Evolutionary conservation across 192 early-diverging fungal species (phyloP).

Genomic region (Chytriomyces sp.): DNA sequence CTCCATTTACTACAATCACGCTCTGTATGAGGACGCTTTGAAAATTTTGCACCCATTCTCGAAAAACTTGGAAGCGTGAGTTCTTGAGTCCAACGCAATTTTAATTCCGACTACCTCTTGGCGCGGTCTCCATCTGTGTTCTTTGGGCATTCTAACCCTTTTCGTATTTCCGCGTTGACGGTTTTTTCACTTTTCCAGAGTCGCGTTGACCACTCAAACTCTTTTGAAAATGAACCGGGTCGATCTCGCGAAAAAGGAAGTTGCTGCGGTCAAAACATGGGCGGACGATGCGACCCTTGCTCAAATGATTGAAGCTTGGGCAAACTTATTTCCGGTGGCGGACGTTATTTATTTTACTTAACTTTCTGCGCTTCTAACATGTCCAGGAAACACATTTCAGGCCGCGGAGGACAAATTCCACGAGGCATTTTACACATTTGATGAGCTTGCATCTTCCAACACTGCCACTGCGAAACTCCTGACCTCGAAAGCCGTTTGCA

Average conservation of each 20-base stretch:
- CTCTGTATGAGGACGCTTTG: constrained; percentile 74
- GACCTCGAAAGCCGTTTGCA: constrained; percentile 79
- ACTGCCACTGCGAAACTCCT: constrained; percentile 75
- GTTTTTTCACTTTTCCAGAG: constrained; percentile 53
- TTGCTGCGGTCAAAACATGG: constrained; percentile 81
- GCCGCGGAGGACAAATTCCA: constrained; percentile 79
- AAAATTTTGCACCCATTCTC: constrained; percentile 66
- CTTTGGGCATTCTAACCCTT: not conserved
- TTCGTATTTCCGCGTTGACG: not conserved
- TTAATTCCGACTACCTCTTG: not conserved
- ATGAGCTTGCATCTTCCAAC: constrained; percentile 85
- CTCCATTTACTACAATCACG: constrained; percentile 64
- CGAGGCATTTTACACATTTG: constrained; percentile 91
- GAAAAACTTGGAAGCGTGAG: constrained; percentile 83
- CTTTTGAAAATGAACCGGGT: constrained; percentile 79
- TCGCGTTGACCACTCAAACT: constrained; percentile 76
- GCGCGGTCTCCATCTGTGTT: not conserved
- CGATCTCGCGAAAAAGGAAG: constrained; percentile 84
- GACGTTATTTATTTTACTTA: too few relatives aligned
- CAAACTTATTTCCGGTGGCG: constrained; percentile 53
- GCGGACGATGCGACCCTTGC: constrained; percentile 94
- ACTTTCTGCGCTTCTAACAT: too few relatives aligned
- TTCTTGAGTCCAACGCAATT: constrained; percentile 1
- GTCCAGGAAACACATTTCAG: constrained; percentile 34
- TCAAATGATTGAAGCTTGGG: constrained; percentile 92